A percentile compares a stretch with the other conserved stretches of the same genome.
These are phyloP conservation scores for Stygiomarasmius scandens DNA, from an alignment of 1,284 basidiomycete species.

Conservation along the genomic window DNA sequence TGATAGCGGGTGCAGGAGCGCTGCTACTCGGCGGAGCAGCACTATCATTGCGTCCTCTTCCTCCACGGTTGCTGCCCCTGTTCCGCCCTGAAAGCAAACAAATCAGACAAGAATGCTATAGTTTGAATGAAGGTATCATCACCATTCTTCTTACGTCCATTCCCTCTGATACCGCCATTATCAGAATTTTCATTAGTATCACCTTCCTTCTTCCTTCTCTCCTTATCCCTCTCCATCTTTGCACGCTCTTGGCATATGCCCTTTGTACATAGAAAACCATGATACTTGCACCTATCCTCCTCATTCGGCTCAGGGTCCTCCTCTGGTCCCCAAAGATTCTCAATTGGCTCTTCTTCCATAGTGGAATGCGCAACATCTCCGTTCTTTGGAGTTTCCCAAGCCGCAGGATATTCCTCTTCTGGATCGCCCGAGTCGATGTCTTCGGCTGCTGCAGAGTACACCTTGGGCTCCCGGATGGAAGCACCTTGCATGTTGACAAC, in stretches of 20 bases:
- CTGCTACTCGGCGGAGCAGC: no score
- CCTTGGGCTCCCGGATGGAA: background rate
- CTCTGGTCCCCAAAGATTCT: slow-evolving; percentile 7
- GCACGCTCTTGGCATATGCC: slow-evolving; percentile 3
- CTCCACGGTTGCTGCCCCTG: no score
- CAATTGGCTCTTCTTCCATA: background rate
- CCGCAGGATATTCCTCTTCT: background rate
- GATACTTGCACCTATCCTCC: slow-evolving; percentile 1
- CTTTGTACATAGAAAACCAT: slow-evolving; percentile 6
- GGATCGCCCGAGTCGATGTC: background rate
- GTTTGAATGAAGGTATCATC: no score
- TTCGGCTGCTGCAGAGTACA: background rate
- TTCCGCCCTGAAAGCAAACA: no score
- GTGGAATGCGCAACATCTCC: background rate
- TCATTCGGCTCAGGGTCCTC: background rate
- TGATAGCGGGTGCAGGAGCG: no score
- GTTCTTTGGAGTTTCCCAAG: background rate
- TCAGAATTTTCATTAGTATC: no score
- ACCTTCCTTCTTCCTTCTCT: background rate
- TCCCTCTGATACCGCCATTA: no score
- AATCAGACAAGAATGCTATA: no score
- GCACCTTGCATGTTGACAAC: background rate
- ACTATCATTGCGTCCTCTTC: no score
- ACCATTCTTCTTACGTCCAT: no score
- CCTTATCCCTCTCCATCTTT: slow-evolving; percentile 2